Evolutionary conservation across 495 filamentous ascomycete genomes (phyloP).

Genomic region (Penicillium coffeae): DNA sequence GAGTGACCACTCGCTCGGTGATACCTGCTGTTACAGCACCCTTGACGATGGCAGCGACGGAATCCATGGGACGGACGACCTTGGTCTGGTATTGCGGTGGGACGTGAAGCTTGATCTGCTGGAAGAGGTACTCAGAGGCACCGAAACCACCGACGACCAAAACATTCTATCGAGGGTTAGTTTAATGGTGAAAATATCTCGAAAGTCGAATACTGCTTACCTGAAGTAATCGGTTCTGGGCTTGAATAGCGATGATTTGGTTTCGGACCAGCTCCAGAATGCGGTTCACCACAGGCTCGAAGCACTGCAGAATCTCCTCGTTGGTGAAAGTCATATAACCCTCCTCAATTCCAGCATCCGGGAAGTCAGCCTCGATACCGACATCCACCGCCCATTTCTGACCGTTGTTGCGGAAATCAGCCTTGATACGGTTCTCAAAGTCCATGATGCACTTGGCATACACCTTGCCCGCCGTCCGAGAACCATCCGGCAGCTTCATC

Average conservation of each 20-base stretch:
- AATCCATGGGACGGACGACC: conserved; percentile 82
- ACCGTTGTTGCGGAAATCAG: conserved; percentile 77
- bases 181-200: not conserved
- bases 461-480: conserved; percentile 69
- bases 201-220: conserved; percentile 35
- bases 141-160: conserved; percentile 77
- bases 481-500: conserved; percentile 80
- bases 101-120: conserved; percentile 76
- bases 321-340: conserved; percentile 83
- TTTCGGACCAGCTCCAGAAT: conserved; percentile 75
- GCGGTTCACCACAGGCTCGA: conserved; percentile 74
- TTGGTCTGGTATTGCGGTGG: conserved; percentile 75
- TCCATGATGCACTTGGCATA: conserved; percentile 85
- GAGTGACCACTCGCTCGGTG: conserved; percentile 92
- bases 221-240: conserved; percentile 68
- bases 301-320: conserved; percentile 77
- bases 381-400: conserved; percentile 84
- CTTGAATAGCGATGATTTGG: conserved; percentile 78
- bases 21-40: conserved; percentile 87
- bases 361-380: conserved; percentile 74
- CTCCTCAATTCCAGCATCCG: conserved; percentile 74
- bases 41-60: conserved; percentile 76
- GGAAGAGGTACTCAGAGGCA: conserved; percentile 79
- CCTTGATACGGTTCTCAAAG: conserved; percentile 80
- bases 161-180: conserved; percentile 54